Evolutionary conservation across 2,329 filamentous ascomycete species (phyloP).

Genomic region (Aspergillaceae sp.): DNA sequence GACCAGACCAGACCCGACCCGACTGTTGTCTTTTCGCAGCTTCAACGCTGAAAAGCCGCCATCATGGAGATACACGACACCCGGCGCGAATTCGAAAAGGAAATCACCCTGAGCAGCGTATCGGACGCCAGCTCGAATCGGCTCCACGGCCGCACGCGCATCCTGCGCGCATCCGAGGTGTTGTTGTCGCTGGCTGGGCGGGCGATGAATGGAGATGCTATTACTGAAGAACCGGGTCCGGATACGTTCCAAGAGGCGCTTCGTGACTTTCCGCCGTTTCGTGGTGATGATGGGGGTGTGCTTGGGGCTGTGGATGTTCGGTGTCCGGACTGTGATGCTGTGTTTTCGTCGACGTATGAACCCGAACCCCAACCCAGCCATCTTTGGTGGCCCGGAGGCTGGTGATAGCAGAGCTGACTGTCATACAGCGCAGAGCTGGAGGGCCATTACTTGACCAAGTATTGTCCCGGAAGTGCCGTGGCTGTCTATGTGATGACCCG

Average conservation of each 20-base stretch:
- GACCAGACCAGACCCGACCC: no score
- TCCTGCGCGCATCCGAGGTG: conserved; percentile 16
- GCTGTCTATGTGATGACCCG: conserved; percentile 24
- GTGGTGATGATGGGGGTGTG: conserved; percentile 15
- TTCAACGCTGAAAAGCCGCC: not conserved
- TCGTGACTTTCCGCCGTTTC: conserved; percentile 19
- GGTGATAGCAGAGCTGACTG: not conserved
- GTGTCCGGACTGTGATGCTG: conserved; percentile 23
- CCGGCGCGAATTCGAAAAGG: conserved; percentile 12
- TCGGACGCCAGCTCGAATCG: conserved; percentile 7
- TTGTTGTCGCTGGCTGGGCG: conserved; percentile 13
- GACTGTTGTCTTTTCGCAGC: no score
- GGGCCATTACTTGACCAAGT: conserved; percentile 21
- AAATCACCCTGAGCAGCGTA: conserved; percentile 9
- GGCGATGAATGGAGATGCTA: no score
- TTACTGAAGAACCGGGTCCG: not conserved
- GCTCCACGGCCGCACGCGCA: conserved; percentile 10
- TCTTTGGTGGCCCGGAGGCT: no score
- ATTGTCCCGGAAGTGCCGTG: conserved; percentile 20
- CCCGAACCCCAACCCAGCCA: no score
- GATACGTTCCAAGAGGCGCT: conserved; percentile 9
- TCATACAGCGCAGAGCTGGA: conserved; percentile 16
- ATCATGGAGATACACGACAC: conserved; percentile 3
- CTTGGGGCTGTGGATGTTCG: conserved; percentile 13
- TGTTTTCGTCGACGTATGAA: conserved; percentile 21